A percentile compares a stretch with the other conserved stretches of the same genome.
Conservation (phyloP, 768 basidiomycete genomes). For the Cyathus striatus region DNA sequence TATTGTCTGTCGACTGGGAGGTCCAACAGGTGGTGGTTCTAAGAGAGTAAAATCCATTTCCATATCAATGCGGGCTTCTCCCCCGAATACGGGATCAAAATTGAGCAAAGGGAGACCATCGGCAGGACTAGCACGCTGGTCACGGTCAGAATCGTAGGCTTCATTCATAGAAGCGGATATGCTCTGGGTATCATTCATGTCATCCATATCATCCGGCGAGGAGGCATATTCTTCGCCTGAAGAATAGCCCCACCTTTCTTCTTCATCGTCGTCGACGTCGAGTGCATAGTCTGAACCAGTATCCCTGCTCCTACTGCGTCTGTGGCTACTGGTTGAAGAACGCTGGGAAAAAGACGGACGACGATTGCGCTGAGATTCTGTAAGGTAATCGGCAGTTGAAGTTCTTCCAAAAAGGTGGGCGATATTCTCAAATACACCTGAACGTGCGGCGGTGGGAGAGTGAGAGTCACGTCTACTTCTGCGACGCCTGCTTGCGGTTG, state of each 20-base stretch:
- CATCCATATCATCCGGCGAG: conserved; percentile 21
- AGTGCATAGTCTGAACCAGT: conserved; percentile 55
- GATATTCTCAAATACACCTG: conserved; percentile 58
- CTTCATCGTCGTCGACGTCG: conserved; percentile 49
- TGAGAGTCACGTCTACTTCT: conserved; percentile 25
- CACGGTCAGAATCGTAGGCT: conserved; percentile 67
- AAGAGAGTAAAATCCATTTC: conserved; percentile 56
- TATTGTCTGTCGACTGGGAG: conserved; percentile 82
- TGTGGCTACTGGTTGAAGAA: conserved; percentile 48
- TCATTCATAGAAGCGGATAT: conserved; percentile 62
- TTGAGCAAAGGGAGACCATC: conserved; percentile 63
- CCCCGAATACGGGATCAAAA: conserved; percentile 77
- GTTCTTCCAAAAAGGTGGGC: conserved; percentile 61
- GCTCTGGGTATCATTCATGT: conserved; percentile 35
- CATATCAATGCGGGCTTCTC: conserved; percentile 80
- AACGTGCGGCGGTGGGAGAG: conserved; percentile 30
- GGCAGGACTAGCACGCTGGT: conserved; percentile 33
- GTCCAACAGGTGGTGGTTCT: conserved; percentile 73
- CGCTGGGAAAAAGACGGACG: conserved; percentile 54
- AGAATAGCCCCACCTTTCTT: conserved; percentile 91
- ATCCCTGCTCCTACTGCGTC: conserved; percentile 18
- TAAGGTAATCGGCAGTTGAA: conserved; percentile 31
- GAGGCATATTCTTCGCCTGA: conserved; percentile 72
- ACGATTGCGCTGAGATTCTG: conserved; percentile 21
- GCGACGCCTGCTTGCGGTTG: conserved; percentile 13